Evolutionary conservation across 2,329 filamentous ascomycete genomes (phyloP).

Genomic region (Colletotrichum tofieldiae): DNA sequence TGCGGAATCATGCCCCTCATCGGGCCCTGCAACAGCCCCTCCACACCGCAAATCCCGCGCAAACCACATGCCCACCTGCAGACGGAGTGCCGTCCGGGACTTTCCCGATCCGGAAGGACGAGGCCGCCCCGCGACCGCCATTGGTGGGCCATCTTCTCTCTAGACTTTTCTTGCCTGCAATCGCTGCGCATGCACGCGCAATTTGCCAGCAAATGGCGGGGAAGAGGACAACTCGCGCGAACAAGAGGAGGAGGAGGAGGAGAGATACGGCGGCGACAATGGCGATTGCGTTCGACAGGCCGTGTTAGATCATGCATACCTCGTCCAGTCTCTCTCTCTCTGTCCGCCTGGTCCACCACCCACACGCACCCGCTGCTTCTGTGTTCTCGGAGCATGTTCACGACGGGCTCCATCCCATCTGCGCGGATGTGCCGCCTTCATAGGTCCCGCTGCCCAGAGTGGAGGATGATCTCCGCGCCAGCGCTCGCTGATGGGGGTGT

Average conservation of each 20-base stretch:
- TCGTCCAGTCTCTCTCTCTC: neutral
- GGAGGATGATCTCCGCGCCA: neutral
- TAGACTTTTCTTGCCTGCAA: neutral
- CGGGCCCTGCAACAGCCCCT: neutral
- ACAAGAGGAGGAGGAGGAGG: neutral
- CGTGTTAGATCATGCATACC: neutral
- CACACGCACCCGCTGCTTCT: neutral
- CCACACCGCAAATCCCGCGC: constrained; percentile 15
- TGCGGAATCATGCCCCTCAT: neutral
- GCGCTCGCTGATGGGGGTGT: neutral
- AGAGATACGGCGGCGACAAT: neutral
- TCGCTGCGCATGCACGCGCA: neutral
- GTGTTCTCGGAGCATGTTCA: neutral
- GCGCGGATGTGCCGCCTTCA: neutral
- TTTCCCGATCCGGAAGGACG: constrained; percentile 38
- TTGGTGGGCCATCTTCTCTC: constrained; percentile 39
- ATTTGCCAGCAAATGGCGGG: neutral
- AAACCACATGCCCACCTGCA: constrained; percentile 38
- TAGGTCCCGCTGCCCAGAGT: too few species aligned
- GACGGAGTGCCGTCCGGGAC: constrained; percentile 38
- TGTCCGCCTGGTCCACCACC: neutral
- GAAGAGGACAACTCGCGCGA: neutral
- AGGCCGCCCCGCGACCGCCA: constrained; percentile 12
- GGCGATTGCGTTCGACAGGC: neutral
- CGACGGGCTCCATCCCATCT: neutral